These are phyloP conservation scores for Rhinocladiella similis DNA, from an alignment of 2,329 filamentous ascomycete species.

Conservation along the genomic window DNA sequence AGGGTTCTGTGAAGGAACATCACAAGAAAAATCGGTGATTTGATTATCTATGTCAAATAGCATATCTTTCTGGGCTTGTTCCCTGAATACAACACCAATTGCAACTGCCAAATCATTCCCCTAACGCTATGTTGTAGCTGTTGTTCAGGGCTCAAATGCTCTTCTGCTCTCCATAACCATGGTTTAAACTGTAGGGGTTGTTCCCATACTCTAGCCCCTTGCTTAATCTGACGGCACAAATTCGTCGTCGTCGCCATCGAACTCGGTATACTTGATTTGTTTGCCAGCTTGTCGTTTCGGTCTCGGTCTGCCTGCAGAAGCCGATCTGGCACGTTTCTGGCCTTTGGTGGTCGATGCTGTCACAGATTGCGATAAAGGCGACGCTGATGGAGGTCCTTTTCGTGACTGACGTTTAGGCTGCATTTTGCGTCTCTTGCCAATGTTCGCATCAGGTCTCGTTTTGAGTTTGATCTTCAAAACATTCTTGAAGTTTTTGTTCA, in stretches of 20 bases:
- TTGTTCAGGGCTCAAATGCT: no score
- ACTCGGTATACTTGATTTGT: background rate
- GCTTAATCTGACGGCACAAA: background rate
- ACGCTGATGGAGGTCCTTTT: background rate
- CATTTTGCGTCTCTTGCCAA: background rate
- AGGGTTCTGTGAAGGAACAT: conserved; percentile 3
- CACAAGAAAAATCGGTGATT: background rate
- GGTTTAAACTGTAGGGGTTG: no score
- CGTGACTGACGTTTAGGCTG: background rate
- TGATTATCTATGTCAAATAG: no score
- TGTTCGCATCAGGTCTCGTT: background rate
- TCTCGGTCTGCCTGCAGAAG: background rate
- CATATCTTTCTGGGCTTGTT: no score
- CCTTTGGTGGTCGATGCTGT: background rate
- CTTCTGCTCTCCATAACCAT: no score
- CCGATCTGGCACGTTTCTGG: background rate
- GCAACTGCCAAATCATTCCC: no score
- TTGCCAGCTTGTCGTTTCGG: conserved; percentile 4
- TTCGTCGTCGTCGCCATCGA: background rate
- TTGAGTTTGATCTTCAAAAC: background rate
- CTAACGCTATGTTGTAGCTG: no score
- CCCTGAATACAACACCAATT: no score
- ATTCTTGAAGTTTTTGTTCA: conserved; percentile 1
- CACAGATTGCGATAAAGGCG: background rate
- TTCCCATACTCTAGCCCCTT: no score